Base-by-base conservation (phyloP, 805 yeast species). In the Ogataea paraovalis region DNA sequence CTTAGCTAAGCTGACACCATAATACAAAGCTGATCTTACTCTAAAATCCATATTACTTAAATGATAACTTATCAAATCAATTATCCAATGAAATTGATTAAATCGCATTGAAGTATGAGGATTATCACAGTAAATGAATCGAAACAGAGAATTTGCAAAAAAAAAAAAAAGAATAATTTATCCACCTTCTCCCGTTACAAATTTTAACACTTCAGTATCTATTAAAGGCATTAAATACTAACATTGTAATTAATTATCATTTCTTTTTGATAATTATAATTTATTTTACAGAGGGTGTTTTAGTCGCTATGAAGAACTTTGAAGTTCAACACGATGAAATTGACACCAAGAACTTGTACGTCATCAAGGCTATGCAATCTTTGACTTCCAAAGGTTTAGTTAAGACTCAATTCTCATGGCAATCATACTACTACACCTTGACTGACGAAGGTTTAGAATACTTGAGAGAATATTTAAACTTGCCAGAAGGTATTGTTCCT, bases 321-420 rank as follows among this genome's bases (percentile, higher is more conserved):
- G 96, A 86, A 79, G 85, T 94, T 74, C 83, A 88, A 80, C 99
- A 94, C 81, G 98, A 94, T 70, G 97, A 89, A 71, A 87, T 94
- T 74, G 96, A 87, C 79, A 87, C 96, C 83, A 92, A 80, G 82
- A 94, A 94, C 95, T 85, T 94, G 75, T 94, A 75, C 73, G 99
- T 80, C 69, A 89, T 94, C 84, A 94, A 94, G 86, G 97, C 99
- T 71, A 85, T 94, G 76, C 99, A 94, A 82, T 92, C 98, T 59
- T 88, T 94, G 76, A 89, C 96, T 72, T 94, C 99, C 58, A 89
- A 86, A 78, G 99, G 99, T 75, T 94, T 71, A 85, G 98, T 94
- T 78, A 90, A 92, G 88, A 94, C 99, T 68, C 98, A 90, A 80
- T 94, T 92, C 86, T 92, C 98, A 71, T 94, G 99, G 99, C 97